Percentiles rank a stretch among this genome's conserved stretches.
Conservation (phyloP, 345 rosid species). For the Limnanthes douglasii region DNA sequence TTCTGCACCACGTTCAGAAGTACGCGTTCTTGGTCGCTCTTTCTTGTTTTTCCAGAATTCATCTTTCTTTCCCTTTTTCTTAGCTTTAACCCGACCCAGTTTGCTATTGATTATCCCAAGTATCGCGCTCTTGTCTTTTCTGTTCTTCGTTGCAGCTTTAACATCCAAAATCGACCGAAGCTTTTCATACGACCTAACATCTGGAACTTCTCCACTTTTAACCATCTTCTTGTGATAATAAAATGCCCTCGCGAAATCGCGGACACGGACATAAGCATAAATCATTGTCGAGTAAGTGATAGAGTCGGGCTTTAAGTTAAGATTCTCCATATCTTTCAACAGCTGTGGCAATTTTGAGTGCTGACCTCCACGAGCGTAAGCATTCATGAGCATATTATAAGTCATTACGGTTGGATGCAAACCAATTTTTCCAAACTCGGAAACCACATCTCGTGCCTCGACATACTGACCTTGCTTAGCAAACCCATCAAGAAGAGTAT, state of each 20-base stretch:
- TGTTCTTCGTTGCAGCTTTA: conserved; percentile 57
- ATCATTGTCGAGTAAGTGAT: conserved; percentile 79
- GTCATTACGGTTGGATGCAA: conserved; percentile 75
- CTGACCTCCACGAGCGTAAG: conserved; percentile 78
- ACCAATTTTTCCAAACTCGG: conserved; percentile 64
- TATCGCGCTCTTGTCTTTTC: conserved; percentile 57
- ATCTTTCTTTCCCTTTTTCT: conserved; percentile 64
- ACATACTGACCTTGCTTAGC: conserved; percentile 76
- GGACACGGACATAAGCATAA: conserved; percentile 66
- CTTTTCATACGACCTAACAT: conserved; percentile 58
- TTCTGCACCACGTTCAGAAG: not conserved
- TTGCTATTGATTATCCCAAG: conserved; percentile 69
- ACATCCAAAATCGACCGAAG: conserved; percentile 61
- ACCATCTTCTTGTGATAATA: conserved; percentile 87
- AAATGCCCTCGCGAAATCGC: conserved; percentile 86
- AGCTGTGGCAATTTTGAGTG: conserved; percentile 67
- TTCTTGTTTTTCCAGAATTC: conserved; percentile 81
- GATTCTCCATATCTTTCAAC: conserved; percentile 62
- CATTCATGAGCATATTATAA: conserved; percentile 90
- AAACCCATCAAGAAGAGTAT: conserved; percentile 74
- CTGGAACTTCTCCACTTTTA: conserved; percentile 62
- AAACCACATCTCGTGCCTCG: conserved; percentile 73
- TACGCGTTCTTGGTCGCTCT: conserved; percentile 15
- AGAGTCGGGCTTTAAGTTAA: conserved; percentile 64
- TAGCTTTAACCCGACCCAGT: conserved; percentile 43